Conservation (phyloP, 1,284 basidiomycete genomes). For the Trichosporon inkin region DNA sequence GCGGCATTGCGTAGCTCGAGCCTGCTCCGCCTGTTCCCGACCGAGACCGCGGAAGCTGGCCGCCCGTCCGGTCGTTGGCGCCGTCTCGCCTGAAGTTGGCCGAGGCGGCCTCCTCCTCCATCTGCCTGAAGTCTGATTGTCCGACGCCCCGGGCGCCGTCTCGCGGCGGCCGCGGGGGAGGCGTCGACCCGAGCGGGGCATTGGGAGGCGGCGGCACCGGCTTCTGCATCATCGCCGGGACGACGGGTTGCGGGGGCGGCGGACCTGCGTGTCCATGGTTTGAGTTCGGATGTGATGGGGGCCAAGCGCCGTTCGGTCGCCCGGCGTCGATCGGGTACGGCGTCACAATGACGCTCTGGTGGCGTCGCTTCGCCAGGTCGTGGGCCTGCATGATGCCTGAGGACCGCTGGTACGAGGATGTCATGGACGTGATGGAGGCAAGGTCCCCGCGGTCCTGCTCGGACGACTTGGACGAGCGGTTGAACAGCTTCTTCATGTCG, state of each 20-base stretch:
- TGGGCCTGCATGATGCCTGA: constrained; percentile 1
- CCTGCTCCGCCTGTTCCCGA: constrained; percentile 6
- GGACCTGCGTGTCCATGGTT: constrained; percentile 19
- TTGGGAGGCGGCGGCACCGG: neutral
- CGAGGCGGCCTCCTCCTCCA: constrained; percentile 15
- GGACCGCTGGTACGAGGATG: neutral
- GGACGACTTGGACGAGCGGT: constrained; percentile 2
- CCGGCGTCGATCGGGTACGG: constrained; percentile 41
- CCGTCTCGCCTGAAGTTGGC: constrained; percentile 10
- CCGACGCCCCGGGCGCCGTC: constrained; percentile 8
- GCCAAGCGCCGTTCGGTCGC: constrained; percentile 14
- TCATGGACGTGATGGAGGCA: neutral
- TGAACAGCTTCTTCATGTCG: constrained; percentile 4
- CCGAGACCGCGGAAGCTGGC: neutral
- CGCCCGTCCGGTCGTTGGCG: neutral
- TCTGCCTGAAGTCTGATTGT: neutral
- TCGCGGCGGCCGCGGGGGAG: constrained; percentile 4
- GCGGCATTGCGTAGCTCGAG: neutral
- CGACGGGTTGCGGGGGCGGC: constrained; percentile 9
- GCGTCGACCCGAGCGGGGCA: neutral
- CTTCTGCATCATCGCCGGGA: neutral
- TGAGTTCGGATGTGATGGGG: constrained; percentile 11
- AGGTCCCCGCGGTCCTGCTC: neutral
- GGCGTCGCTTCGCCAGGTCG: constrained; percentile 11
- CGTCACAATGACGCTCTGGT: constrained; percentile 29